Evolutionary conservation across 1,284 basidiomycete species (phyloP).

Genomic region (Volvariella surrecta): DNA sequence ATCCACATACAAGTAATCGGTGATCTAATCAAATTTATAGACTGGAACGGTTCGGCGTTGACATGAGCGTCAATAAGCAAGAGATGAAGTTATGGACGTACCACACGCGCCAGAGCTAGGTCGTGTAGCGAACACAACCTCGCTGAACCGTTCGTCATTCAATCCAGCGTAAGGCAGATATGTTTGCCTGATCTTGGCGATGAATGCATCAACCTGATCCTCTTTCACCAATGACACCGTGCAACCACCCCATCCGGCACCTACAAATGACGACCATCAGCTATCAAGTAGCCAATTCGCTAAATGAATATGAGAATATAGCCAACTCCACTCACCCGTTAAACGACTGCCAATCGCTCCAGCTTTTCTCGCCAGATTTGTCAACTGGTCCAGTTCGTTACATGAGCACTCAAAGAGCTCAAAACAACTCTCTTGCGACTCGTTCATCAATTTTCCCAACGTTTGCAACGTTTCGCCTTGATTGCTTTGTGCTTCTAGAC

Average conservation of each 20-base stretch:
- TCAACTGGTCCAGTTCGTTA: conserved; percentile 66
- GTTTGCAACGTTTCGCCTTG: conserved; percentile 23
- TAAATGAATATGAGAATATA: conserved; percentile 1
- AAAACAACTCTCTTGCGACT: conserved; percentile 64
- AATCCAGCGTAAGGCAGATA: conserved; percentile 61
- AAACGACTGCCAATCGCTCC: conserved; percentile 75
- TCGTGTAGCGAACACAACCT: conserved; percentile 79
- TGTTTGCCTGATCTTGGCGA: conserved; percentile 45
- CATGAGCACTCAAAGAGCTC: conserved; percentile 73
- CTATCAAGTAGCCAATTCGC: not conserved
- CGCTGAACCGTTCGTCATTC: conserved; percentile 48
- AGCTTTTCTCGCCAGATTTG: conserved; percentile 46
- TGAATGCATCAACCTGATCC: conserved; percentile 58
- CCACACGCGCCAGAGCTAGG: conserved; percentile 80
- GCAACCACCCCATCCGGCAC: conserved; percentile 89
- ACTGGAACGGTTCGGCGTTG: too few species aligned
- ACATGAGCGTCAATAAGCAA: too few species aligned
- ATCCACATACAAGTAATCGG: too few species aligned
- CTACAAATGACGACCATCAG: conserved; percentile 22
- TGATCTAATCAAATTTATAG: too few species aligned
- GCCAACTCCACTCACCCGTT: conserved; percentile 42
- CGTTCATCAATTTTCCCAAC: conserved; percentile 73
- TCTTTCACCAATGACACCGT: conserved; percentile 77
- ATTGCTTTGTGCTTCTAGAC: conserved; percentile 30
- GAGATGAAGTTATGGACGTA: too few species aligned